phyloP scores from a whole-genome alignment of 1,284 basidiomycete genomes.

The Trichosporon coremiiforme region DNA sequence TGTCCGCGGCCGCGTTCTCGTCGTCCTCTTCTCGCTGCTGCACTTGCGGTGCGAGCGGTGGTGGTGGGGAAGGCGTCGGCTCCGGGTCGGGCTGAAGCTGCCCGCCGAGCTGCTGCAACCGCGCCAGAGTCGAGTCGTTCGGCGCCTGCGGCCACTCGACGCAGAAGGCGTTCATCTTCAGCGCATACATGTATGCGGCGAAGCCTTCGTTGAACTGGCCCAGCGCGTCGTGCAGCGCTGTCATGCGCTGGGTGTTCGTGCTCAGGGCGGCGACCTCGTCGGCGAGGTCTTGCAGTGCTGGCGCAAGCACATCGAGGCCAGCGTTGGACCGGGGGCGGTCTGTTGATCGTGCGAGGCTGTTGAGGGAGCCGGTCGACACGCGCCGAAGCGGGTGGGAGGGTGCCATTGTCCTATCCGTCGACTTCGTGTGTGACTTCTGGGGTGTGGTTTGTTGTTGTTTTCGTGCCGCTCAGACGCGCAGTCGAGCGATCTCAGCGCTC shows the following conservation, averaged over 20 bases:
- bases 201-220: constrained; percentile 90
- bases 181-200: constrained; percentile 83
- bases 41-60: neutral
- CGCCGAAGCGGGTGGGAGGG: constrained; percentile 69
- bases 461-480: neutral
- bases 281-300: constrained; percentile 77
- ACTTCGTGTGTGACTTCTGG: neutral
- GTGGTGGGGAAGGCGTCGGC: constrained; percentile 6
- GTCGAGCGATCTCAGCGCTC: neutral
- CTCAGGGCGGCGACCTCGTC: constrained; percentile 83
- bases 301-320: constrained; percentile 81
- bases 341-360: constrained; percentile 73
- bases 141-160: constrained; percentile 74
- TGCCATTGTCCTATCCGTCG: neutral
- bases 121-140: constrained; percentile 60
- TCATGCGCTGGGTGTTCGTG: constrained; percentile 71
- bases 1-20: constrained; percentile 33
- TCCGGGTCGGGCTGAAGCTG: constrained; percentile 14
- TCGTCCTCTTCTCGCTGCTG: neutral
- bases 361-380: constrained; percentile 86
- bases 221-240: constrained; percentile 71
- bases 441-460: constrained; percentile 7
- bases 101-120: constrained; percentile 43
- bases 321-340: constrained; percentile 66
- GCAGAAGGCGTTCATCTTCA: constrained; percentile 93